Evolutionary conservation across 768 basidiomycete species (phyloP).

Genomic region (Boletellus emodensis): DNA sequence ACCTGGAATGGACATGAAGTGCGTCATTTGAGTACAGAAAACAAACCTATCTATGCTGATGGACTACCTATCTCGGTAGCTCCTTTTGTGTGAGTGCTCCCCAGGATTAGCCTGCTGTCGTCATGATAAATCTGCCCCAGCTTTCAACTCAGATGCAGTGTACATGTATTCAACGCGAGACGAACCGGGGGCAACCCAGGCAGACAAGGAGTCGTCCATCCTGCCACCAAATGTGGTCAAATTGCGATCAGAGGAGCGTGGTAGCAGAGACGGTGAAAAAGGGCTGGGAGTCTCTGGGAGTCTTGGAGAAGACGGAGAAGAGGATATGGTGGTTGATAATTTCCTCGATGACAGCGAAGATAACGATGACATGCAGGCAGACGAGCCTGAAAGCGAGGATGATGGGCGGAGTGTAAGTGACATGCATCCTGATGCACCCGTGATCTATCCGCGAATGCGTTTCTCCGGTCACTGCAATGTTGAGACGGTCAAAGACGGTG

Average conservation of each 20-base stretch:
- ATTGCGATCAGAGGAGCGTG: not conserved
- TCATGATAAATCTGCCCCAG: slow-evolving; percentile 34
- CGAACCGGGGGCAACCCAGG: slow-evolving; percentile 37
- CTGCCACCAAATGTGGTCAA: slow-evolving; percentile 23
- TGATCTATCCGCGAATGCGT: slow-evolving; percentile 58
- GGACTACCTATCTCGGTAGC: slow-evolving; percentile 33
- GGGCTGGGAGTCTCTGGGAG: not conserved
- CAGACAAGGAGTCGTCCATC: slow-evolving; percentile 21
- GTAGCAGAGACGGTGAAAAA: slow-evolving; percentile 5
- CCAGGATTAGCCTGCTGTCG: not conserved
- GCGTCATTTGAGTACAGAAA: slow-evolving; percentile 6
- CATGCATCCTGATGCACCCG: slow-evolving; percentile 37
- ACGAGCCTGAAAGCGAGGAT: slow-evolving; percentile 31
- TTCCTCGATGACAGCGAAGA: slow-evolving; percentile 29
- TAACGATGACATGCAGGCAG: slow-evolving; percentile 20
- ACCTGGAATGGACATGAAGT: slow-evolving; percentile 73
- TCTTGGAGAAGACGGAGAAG: slow-evolving; percentile 20
- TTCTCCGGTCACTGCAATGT: slow-evolving; percentile 74
- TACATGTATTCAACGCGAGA: slow-evolving; percentile 74
- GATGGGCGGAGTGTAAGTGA: slow-evolving; percentile 27
- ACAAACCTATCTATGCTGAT: slow-evolving; percentile 9
- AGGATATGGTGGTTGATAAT: slow-evolving; percentile 28
- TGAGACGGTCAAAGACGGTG: slow-evolving; percentile 85
- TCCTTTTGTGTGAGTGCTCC: slow-evolving; percentile 54
- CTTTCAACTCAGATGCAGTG: slow-evolving; percentile 68